Base-by-base conservation (phyloP, 73 alveolate species). In the Loxodes magnus region DNA sequence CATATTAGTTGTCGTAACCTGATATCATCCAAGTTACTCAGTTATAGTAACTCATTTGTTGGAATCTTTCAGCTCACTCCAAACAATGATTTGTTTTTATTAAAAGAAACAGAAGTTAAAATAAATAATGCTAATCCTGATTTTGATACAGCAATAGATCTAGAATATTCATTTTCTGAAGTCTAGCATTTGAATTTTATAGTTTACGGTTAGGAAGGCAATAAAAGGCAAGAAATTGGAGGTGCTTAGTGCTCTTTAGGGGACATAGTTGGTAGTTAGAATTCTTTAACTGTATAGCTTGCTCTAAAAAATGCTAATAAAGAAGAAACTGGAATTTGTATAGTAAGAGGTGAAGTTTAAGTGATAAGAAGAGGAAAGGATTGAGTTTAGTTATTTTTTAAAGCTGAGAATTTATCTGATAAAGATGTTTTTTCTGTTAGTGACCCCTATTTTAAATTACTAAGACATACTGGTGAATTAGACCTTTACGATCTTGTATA, bases 111-210 rank as follows among this genome's bases (percentile, higher is more conserved):
- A 7, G 96, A 84, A 46, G 44, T 50, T 10, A 69, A 41, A 0
- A 38, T 50, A 34, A 62, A 84, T 33, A 43, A 58, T 35, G 55
- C 69, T 2, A 73, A 84, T 60, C 96, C 96, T 9, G 90, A 76
- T 38, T 84, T 84, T 65, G 16, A 58, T 19, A 75, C 50, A 36
- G 12, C 69, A 9, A 46, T 83, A 51, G 46, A 34, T 21, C 33
- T 87, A 6, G 79, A 77, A 56, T 90, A 71, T 67, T 69, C 58
- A 23, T 90, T 90, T 65, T 95, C 86, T 64, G 48, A 61, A 31
- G 71, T 64, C 31, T 78, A 90, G 62, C 55, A 51, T 15, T 4
- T 86, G 4, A 66, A 33, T 20, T 71, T 80, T 64, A 79, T 56
- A 15, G 82, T 87, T 17, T 57, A 50, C 31, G 93, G 80, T 60